Base-by-base conservation (phyloP, 78 protist genomes). In the Anaeramoeba flamelloides region DNA sequence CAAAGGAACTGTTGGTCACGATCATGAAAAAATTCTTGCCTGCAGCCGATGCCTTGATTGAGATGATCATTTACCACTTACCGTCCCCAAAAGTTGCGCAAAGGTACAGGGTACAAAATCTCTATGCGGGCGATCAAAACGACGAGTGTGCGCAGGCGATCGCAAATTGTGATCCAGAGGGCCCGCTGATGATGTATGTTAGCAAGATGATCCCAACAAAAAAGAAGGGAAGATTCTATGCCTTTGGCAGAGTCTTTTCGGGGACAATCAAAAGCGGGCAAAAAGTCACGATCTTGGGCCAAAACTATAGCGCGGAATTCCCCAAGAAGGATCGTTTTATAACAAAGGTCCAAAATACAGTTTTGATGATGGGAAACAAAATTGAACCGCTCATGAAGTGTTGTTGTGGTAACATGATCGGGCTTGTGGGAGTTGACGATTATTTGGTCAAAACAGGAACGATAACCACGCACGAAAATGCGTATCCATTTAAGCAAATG, bases 191-290 rank as follows among this genome's bases (percentile, higher is more conserved):
- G 91, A 81, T 96, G 92, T 98, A 96, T 94, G 90, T 96, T 78
- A 89, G 97, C 81, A 96, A 98, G 95, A 95, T 98, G 98, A 95
- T 98, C 38, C 99, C 99, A 76, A 86, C 97, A 40, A 39, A 87
- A 38, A 98, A 94, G 89, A 92, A 89, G 84, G 95, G 98, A 40
- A 92, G 98, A 79, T 96, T 98, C 99, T 90, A 84, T 88, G 98
- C 99, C 53, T 95, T 97, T 90, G 99, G 99, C 77, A 97, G 99
- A 88, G 99, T 97, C 77, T 97, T 94, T 94, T 87, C 99, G 1
- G 99, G 99, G 33, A 86, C 85, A 39, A 85, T 93, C 81, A 69
- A 85, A 81, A 90, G 98, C 36, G 99, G 99, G 40, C 85, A 75
- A 79, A 91, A 94, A 90, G 94, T 93, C 83, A 84, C 97, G 78